These are phyloP conservation scores for Lentinula novae-zelandiae DNA, from an alignment of 1,284 basidiomycete genomes.

Conservation along the genomic window DNA sequence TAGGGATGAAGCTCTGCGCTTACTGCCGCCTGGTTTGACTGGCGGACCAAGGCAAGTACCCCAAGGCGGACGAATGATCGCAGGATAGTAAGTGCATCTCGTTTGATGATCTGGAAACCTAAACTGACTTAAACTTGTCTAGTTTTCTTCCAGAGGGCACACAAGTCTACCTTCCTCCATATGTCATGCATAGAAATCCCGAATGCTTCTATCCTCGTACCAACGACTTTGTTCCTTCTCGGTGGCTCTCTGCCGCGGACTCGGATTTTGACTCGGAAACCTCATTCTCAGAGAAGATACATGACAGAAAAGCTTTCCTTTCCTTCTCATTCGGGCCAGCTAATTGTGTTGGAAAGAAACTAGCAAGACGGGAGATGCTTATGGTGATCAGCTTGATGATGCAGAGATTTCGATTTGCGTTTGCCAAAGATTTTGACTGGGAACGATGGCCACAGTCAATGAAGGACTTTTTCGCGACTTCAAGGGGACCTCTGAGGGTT, in stretches of 20 bases:
- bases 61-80: conserved; percentile 29
- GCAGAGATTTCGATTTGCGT: conserved; percentile 12
- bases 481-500: conserved; percentile 12
- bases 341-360: conserved; percentile 14
- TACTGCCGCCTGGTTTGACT: conserved; percentile 50
- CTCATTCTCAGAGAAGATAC: conserved; percentile 26
- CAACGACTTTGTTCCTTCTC: conserved; percentile 36
- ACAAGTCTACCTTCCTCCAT: conserved; percentile 41
- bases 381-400: conserved; percentile 11
- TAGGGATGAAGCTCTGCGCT: conserved; percentile 46
- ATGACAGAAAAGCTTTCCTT: conserved; percentile 20
- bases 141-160: conserved; percentile 51
- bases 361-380: conserved; percentile 14
- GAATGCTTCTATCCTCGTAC: conserved; percentile 36
- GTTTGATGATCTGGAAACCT: conserved; percentile 4
- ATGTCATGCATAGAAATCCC: conserved; percentile 40
- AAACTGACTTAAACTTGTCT: not conserved
- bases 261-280: conserved; percentile 33
- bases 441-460: conserved; percentile 14
- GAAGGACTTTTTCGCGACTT: conserved; percentile 15
- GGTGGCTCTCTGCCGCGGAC: conserved; percentile 29
- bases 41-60: conserved; percentile 47
- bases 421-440: conserved; percentile 13
- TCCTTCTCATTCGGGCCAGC: conserved; percentile 13
- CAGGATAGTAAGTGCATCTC: conserved; percentile 26